These are phyloP conservation scores for Nitzschia palea DNA, from an alignment of 108 stramenopile species.

Conservation along the genomic window DNA sequence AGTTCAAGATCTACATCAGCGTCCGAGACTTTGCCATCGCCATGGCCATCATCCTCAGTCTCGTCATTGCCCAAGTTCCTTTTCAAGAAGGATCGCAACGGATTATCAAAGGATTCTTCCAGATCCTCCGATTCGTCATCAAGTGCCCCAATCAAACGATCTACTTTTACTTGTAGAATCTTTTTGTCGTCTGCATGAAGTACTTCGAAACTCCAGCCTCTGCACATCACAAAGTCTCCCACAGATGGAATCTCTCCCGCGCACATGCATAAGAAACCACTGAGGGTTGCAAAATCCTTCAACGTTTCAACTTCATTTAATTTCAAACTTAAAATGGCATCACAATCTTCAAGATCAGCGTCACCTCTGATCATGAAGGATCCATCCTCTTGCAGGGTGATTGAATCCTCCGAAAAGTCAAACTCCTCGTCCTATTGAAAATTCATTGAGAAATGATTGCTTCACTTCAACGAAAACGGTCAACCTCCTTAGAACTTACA, in stretches of 20 bases:
- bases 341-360: slow-evolving; percentile 92
- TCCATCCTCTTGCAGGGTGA: slow-evolving; percentile 85
- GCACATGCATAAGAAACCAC: slow-evolving; percentile 92
- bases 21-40: slow-evolving; percentile 22
- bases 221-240: slow-evolving; percentile 89
- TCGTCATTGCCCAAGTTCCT: slow-evolving; percentile 32
- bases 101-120: slow-evolving; percentile 42
- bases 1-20: slow-evolving; percentile 37
- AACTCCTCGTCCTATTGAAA: slow-evolving; percentile 82
- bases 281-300: slow-evolving; percentile 89
- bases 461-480: no score
- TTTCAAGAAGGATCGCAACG: slow-evolving; percentile 54
- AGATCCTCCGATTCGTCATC: slow-evolving; percentile 60
- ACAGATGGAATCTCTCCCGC: slow-evolving; percentile 93
- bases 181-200: slow-evolving; percentile 83
- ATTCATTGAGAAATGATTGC: no score
- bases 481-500: slow-evolving; percentile 2
- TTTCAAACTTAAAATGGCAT: slow-evolving; percentile 78
- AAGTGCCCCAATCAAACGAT: slow-evolving; percentile 74
- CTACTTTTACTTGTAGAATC: slow-evolving; percentile 72
- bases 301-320: slow-evolving; percentile 82
- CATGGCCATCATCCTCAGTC: slow-evolving; percentile 24
- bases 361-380: slow-evolving; percentile 90
- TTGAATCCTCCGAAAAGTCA: slow-evolving; percentile 87
- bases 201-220: slow-evolving; percentile 91